Evolutionary conservation across 1,284 basidiomycete genomes (phyloP).

Genomic region (Ceratobasidium sp.): DNA sequence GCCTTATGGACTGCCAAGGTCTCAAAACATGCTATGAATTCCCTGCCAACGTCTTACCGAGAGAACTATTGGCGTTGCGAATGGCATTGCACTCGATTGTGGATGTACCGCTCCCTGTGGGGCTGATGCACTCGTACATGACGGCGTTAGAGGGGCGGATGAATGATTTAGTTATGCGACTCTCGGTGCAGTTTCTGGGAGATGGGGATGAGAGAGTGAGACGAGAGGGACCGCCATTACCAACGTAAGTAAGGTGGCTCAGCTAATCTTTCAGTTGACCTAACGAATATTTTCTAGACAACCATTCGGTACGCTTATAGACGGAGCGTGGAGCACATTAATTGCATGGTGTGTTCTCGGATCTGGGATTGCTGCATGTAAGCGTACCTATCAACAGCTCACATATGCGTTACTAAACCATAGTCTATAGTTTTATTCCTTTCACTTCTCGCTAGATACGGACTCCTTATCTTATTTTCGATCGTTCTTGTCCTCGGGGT

Average conservation of each 20-base stretch:
- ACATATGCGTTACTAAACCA: too few species aligned
- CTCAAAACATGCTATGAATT: background rate
- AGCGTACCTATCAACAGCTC: background rate
- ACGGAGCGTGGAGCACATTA: background rate
- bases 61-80: background rate
- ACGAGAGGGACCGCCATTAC: background rate
- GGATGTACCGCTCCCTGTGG: constrained; percentile 19
- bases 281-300: background rate
- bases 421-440: background rate
- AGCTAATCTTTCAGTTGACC: background rate
- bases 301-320: background rate
- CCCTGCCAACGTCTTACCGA: background rate
- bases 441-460: background rate
- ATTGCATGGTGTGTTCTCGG: constrained; percentile 21
- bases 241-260: background rate
- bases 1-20: background rate
- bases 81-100: constrained; percentile 5
- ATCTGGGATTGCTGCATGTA: background rate
- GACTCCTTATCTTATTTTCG: background rate
- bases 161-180: constrained; percentile 2
- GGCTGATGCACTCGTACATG: constrained; percentile 22
- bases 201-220: background rate
- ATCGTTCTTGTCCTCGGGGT: background rate
- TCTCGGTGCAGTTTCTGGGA: background rate
- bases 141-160: constrained; percentile 6